A percentile compares a stretch with the other conserved stretches of the same genome.
Evolutionary conservation across 495 filamentous ascomycete species (phyloP).

Genomic region (Xylaria nigripes): DNA sequence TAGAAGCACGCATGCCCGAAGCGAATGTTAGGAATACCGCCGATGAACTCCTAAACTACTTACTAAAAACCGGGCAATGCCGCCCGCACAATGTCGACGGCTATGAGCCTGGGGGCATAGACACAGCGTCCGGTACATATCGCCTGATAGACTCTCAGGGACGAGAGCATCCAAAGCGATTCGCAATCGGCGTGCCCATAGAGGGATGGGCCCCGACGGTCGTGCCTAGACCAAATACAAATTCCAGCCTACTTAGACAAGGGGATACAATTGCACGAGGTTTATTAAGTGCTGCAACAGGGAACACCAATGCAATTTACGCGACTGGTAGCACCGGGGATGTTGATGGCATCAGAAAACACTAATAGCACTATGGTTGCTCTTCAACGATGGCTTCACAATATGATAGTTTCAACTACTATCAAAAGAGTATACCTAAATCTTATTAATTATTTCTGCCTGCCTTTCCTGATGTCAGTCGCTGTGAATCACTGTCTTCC

Average conservation of each 20-base stretch:
- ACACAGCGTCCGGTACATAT: background rate
- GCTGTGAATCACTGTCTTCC: too few relatives aligned
- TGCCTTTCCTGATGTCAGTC: too few relatives aligned
- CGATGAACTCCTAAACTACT: constrained; percentile 13
- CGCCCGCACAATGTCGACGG: constrained; percentile 1
- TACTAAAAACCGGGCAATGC: constrained; percentile 16
- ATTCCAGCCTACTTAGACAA: constrained; percentile 8
- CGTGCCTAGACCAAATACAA: constrained; percentile 9
- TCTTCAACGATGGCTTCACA: too few relatives aligned
- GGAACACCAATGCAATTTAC: too few relatives aligned
- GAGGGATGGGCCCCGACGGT: constrained; percentile 13
- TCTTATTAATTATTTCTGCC: too few relatives aligned
- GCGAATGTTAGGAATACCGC: constrained; percentile 9
- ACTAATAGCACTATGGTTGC: too few relatives aligned
- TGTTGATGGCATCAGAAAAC: too few relatives aligned
- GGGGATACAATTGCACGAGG: constrained; percentile 5
- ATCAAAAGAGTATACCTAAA: too few relatives aligned
- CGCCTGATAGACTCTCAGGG: background rate
- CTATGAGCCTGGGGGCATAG: background rate
- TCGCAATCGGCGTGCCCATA: constrained; percentile 8
- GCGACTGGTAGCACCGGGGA: too few relatives aligned
- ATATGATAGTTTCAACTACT: too few relatives aligned
- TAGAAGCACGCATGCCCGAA: constrained; percentile 19
- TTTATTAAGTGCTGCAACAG: background rate
- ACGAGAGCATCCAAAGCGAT: constrained; percentile 2